Evolutionary conservation across 306 rosid genomes (phyloP).

Genomic region (Citrullus amarus): DNA sequence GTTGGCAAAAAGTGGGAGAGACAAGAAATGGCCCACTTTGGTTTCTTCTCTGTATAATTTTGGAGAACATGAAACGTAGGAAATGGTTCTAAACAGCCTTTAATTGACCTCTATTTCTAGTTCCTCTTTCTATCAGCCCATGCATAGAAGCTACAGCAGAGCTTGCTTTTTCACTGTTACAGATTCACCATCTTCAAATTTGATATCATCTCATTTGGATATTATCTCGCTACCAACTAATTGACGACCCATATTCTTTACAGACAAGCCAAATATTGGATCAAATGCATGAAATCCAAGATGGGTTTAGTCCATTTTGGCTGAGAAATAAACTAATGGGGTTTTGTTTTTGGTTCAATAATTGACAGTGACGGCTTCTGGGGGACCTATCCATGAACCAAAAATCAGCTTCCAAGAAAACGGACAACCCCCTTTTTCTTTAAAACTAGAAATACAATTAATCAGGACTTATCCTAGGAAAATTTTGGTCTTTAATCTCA

Average conservation of each 20-base stretch:
- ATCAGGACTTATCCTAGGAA: not conserved
- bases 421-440: not conserved
- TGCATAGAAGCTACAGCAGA: slow-evolving; percentile 1
- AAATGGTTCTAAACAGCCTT: slow-evolving; percentile 4
- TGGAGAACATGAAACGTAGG: not conserved
- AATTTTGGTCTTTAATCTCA: not conserved
- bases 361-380: slow-evolving; percentile 2
- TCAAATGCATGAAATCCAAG: not conserved
- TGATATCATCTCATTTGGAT: not conserved
- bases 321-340: not conserved
- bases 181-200: slow-evolving; percentile 6
- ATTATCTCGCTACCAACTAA: not conserved
- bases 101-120: not conserved
- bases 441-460: not conserved
- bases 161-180: not conserved
- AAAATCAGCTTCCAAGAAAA: slow-evolving; percentile 2
- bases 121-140: not conserved
- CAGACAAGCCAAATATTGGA: not conserved
- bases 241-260: not conserved
- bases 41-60: not conserved
- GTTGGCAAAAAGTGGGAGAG: slow-evolving; percentile 9
- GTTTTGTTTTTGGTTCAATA: not conserved
- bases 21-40: slow-evolving; percentile 5
- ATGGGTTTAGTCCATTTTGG: not conserved
- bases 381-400: not conserved